Conservation (phyloP, 352 stramenopile genomes). For the Pythium sukuiense region DNA sequence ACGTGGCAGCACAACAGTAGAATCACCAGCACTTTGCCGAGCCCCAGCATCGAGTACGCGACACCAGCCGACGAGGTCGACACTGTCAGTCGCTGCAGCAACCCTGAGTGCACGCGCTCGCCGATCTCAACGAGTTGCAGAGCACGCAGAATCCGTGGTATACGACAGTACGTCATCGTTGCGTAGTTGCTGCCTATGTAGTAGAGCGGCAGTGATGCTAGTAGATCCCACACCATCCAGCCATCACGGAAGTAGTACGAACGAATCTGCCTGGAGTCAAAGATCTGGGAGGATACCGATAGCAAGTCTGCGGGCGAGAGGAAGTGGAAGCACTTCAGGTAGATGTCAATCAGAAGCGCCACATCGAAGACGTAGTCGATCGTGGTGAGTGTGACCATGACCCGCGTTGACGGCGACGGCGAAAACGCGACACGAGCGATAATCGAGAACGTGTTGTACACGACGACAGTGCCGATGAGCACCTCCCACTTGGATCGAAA, state of each 20-base stretch:
- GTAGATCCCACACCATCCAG: slow-evolving; percentile 30
- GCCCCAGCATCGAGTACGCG: slow-evolving; percentile 29
- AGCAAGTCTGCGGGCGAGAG: slow-evolving; percentile 22
- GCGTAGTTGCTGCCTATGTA: slow-evolving; percentile 36
- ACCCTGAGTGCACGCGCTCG: slow-evolving; percentile 26
- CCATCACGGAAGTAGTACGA: slow-evolving; percentile 29
- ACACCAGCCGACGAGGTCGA: slow-evolving; percentile 21
- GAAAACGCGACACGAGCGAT: slow-evolving; percentile 29
- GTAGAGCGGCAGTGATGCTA: slow-evolving; percentile 32
- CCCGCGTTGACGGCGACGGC: slow-evolving; percentile 14
- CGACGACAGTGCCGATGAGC: slow-evolving; percentile 26
- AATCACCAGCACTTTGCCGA: slow-evolving; percentile 31
- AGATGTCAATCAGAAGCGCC: slow-evolving; percentile 35
- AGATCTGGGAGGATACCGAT: slow-evolving; percentile 19
- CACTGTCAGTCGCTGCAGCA: slow-evolving; percentile 24
- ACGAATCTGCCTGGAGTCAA: slow-evolving; percentile 24
- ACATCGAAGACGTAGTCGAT: slow-evolving; percentile 33
- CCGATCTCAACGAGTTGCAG: slow-evolving; percentile 31
- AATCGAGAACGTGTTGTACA: slow-evolving; percentile 43
- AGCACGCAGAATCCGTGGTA: slow-evolving; percentile 31
- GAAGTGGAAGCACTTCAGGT: slow-evolving; percentile 35
- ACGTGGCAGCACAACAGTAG: slow-evolving; percentile 33
- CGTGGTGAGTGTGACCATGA: slow-evolving; percentile 29
- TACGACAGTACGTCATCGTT: slow-evolving; percentile 36
- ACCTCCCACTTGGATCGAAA: slow-evolving; percentile 34